These are phyloP conservation scores for Barbatosphaeria neglecta DNA, from an alignment of 495 filamentous ascomycete species.

Conservation along the genomic window DNA sequence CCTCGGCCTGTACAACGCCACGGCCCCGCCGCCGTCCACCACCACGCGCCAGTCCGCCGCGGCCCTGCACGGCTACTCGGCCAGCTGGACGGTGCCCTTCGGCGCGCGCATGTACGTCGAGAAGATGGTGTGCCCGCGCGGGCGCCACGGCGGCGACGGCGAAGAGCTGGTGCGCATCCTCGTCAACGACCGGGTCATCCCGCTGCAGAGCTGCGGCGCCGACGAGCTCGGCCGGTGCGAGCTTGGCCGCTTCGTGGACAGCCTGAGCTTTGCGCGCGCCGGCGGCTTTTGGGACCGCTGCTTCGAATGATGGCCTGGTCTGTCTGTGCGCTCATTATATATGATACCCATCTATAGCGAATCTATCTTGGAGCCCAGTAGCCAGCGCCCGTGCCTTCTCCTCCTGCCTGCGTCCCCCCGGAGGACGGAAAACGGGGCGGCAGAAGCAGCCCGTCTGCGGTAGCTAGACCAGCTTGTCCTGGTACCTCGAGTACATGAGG, in stretches of 20 bases:
- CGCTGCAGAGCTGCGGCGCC: conserved; percentile 51
- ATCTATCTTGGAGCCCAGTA: too few relatives aligned
- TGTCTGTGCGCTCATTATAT: too few relatives aligned
- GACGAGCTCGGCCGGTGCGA: conserved; percentile 59
- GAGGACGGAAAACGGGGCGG: too few relatives aligned
- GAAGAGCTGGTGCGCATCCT: conserved; percentile 61
- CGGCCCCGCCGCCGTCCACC: conserved; percentile 34
- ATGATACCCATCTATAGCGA: neutral
- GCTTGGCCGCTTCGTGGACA: conserved; percentile 53
- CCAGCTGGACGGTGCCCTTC: conserved; percentile 71
- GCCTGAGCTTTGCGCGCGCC: conserved; percentile 54
- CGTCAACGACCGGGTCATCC: conserved; percentile 71
- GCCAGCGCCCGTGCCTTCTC: too few relatives aligned
- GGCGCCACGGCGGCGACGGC: conserved; percentile 4
- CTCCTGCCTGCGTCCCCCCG: too few relatives aligned
- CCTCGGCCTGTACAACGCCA: conserved; percentile 59
- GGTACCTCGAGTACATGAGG: too few relatives aligned
- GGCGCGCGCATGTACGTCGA: conserved; percentile 68
- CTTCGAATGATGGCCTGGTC: conserved; percentile 28
- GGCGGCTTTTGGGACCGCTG: conserved; percentile 66
- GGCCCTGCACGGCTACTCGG: conserved; percentile 43
- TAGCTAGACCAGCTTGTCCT: too few relatives aligned
- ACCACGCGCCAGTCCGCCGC: conserved; percentile 29
- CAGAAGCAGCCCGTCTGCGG: too few relatives aligned
- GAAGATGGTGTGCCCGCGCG: conserved; percentile 57